Percentiles rank a stretch among this genome's conserved stretches.
These are phyloP conservation scores for Fusarium coicis DNA, from an alignment of 2,329 filamentous ascomycete species.

Conservation along the genomic window DNA sequence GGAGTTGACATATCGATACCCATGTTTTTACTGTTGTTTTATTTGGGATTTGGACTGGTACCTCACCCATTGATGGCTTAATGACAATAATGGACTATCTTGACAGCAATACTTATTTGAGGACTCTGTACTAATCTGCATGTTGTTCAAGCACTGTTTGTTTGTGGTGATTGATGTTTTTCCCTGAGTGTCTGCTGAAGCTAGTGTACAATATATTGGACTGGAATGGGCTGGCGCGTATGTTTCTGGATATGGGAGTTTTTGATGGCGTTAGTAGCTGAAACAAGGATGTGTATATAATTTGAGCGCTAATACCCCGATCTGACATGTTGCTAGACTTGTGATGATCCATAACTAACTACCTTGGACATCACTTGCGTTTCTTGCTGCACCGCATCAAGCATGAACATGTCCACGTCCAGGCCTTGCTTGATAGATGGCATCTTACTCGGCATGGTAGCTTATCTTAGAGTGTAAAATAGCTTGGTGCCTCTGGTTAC, in stretches of 20 bases:
- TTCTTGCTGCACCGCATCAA: background rate
- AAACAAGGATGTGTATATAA: background rate
- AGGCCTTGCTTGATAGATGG: background rate
- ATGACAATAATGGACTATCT: conserved; percentile 41
- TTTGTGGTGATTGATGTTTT: background rate
- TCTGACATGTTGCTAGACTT: background rate
- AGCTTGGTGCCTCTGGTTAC: background rate
- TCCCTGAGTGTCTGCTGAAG: background rate
- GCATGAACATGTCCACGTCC: background rate
- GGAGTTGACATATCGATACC: conserved; percentile 47
- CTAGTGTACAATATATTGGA: background rate
- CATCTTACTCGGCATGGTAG: background rate
- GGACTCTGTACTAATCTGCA: conserved; percentile 16
- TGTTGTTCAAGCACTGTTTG: conserved; percentile 2
- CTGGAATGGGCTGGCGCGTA: background rate
- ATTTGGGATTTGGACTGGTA: conserved; percentile 29
- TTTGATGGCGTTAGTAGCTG: background rate
- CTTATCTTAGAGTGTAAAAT: background rate
- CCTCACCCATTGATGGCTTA: conserved; percentile 35
- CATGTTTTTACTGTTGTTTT: conserved; percentile 43
- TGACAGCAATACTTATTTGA: conserved; percentile 17
- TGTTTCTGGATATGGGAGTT: background rate
- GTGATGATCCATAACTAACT: background rate
- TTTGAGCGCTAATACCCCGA: background rate
- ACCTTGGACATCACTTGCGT: background rate